Conservation (phyloP, 495 filamentous ascomycete species). For the Penicillium herquei region DNA sequence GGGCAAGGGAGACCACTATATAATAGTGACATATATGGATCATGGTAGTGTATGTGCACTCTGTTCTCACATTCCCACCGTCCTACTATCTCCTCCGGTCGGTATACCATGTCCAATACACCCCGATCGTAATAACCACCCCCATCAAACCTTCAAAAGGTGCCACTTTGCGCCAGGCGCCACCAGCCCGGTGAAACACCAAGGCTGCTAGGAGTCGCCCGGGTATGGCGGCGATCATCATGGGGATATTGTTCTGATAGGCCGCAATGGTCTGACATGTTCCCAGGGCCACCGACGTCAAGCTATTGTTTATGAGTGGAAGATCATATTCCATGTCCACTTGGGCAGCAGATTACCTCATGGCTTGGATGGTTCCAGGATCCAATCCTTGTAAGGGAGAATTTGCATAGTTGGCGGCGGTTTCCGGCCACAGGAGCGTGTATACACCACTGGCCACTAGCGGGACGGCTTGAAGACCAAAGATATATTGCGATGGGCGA, state of each 20-base stretch:
- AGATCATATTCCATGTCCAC: not conserved
- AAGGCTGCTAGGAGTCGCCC: slow-evolving; percentile 19
- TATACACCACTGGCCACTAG: slow-evolving; percentile 21
- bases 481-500: slow-evolving; percentile 18
- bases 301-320: slow-evolving; percentile 4
- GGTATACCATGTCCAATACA: slow-evolving; percentile 19
- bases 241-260: slow-evolving; percentile 25
- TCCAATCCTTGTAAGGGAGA: slow-evolving; percentile 16
- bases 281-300: slow-evolving; percentile 22
- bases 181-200: slow-evolving; percentile 18
- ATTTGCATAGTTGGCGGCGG: slow-evolving; percentile 8
- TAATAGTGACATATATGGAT: no score
- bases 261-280: slow-evolving; percentile 21
- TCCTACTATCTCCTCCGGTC: not conserved
- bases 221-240: slow-evolving; percentile 23
- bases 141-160: slow-evolving; percentile 27
- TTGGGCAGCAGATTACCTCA: slow-evolving; percentile 14
- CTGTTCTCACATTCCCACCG: no score
- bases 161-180: slow-evolving; percentile 21
- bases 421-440: slow-evolving; percentile 16
- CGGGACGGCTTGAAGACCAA: slow-evolving; percentile 22
- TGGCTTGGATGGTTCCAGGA: slow-evolving; percentile 22
- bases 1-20: no score
- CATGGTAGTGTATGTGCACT: no score
- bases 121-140: slow-evolving; percentile 13